Percentiles rank a stretch among this genome's conserved stretches.
Evolutionary conservation across 1,284 basidiomycete species (phyloP).

Genomic region (Chalciporus sp.): DNA sequence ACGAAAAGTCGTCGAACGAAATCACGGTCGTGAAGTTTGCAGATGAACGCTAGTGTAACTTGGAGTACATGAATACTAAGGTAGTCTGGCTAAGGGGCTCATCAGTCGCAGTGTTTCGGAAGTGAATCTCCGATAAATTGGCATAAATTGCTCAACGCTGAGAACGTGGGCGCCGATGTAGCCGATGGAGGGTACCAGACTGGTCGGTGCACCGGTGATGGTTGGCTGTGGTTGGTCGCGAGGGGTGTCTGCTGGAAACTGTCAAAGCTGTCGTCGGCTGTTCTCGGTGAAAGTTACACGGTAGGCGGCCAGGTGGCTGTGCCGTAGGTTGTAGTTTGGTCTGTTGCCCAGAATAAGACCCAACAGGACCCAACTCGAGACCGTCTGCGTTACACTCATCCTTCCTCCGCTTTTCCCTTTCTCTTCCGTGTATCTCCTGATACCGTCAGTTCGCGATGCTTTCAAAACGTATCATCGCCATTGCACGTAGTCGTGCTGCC

Average conservation of each 20-base stretch:
- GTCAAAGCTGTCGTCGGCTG: conserved; percentile 2
- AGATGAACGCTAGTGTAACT: background rate
- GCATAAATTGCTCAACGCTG: background rate
- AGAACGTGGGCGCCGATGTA: background rate
- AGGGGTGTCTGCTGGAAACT: no score
- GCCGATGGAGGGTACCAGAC: no score
- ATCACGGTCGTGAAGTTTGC: conserved; percentile 15
- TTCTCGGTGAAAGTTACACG: conserved; percentile 6
- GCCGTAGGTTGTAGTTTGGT: background rate
- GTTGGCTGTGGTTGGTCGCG: no score
- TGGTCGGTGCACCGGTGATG: no score
- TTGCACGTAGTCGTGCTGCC: conserved; percentile 62
- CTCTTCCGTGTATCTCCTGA: background rate
- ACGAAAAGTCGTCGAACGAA: conserved; percentile 44
- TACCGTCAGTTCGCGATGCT: conserved; percentile 49
- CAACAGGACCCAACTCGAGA: no score
- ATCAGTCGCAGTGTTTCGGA: background rate
- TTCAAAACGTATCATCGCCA: conserved; percentile 68
- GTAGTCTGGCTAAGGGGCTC: no score
- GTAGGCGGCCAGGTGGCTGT: conserved; percentile 25
- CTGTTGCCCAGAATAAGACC: background rate
- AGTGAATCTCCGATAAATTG: background rate
- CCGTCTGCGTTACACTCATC: background rate
- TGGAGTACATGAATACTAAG: no score
- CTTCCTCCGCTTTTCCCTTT: background rate